phyloP scores from a whole-genome alignment of 768 basidiomycete genomes.

The Cantharellus cinnabarinus region DNA sequence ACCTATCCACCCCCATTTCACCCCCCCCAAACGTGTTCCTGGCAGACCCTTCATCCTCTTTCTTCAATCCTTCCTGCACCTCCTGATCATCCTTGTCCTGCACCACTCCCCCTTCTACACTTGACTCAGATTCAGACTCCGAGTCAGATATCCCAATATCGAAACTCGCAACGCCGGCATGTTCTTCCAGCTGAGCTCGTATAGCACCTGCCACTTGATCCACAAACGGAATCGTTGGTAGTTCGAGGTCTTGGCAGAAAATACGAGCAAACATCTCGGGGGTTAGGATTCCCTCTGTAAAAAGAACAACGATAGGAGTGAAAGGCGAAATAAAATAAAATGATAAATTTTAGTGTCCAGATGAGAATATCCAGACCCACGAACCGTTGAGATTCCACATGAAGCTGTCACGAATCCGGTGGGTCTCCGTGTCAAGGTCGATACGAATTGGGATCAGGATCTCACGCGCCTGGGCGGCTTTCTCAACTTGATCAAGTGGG shows the following conservation, averaged over 20 bases:
- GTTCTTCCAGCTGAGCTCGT: conserved; percentile 76
- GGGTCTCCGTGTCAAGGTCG: conserved; percentile 82
- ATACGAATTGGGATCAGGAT: conserved; percentile 80
- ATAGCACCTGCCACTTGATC: conserved; percentile 76
- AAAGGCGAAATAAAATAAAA: neutral
- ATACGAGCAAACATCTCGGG: conserved; percentile 70
- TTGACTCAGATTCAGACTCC: no score
- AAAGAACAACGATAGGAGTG: neutral
- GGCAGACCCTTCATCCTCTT: no score
- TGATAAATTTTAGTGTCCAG: neutral
- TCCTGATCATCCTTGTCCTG: neutral
- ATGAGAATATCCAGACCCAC: neutral
- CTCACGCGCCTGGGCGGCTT: conserved; percentile 33
- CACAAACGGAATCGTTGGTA: conserved; percentile 43
- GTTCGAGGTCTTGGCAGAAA: conserved; percentile 76
- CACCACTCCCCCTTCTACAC: conserved; percentile 4
- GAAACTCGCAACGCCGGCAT: conserved; percentile 61
- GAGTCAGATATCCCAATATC: conserved; percentile 24
- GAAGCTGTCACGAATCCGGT: conserved; percentile 84
- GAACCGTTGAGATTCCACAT: conserved; percentile 78
- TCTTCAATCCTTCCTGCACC: no score
- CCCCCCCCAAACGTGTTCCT: no score
- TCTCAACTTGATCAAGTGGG: conserved; percentile 39
- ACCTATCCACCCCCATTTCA: no score
- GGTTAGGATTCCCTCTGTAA: conserved; percentile 46